phyloP scores from a whole-genome alignment of 768 basidiomycete genomes.

The Russula dissimulans region DNA sequence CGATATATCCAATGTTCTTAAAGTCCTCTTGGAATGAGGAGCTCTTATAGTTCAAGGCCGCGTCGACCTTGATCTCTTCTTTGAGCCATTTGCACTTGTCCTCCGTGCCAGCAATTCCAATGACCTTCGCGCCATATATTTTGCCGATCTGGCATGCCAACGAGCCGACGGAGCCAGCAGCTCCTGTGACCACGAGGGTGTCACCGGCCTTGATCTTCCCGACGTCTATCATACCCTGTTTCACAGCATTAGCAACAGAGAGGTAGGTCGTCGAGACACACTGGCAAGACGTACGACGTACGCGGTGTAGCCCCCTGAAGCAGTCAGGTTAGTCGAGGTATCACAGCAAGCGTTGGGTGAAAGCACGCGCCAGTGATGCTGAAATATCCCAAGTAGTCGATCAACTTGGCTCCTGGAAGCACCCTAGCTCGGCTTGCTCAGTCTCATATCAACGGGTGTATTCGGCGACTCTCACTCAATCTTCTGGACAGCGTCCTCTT shows the following conservation, averaged over 20 bases:
- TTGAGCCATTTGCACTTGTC: slow-evolving; percentile 87
- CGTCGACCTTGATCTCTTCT: slow-evolving; percentile 73
- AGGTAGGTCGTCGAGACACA: no score
- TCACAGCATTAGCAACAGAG: slow-evolving; percentile 2
- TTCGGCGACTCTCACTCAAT: slow-evolving; percentile 39
- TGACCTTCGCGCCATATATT: slow-evolving; percentile 67
- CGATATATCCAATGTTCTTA: slow-evolving; percentile 65
- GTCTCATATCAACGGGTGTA: not conserved
- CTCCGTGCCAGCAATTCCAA: slow-evolving; percentile 75
- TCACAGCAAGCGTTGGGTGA: not conserved
- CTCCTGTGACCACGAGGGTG: slow-evolving; percentile 78
- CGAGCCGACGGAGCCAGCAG: slow-evolving; percentile 85
- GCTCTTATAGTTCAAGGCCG: slow-evolving; percentile 83
- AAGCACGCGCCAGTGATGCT: slow-evolving; percentile 53
- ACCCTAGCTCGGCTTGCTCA: slow-evolving; percentile 30
- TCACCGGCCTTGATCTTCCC: slow-evolving; percentile 78
- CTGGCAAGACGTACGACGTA: slow-evolving; percentile 70
- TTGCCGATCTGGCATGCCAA: slow-evolving; percentile 81
- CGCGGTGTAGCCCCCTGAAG: slow-evolving; percentile 62
- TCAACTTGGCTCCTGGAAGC: slow-evolving; percentile 46
- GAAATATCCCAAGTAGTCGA: slow-evolving; percentile 81
- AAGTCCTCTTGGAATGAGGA: slow-evolving; percentile 62
- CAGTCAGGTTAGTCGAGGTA: not conserved
- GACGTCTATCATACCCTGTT: slow-evolving; percentile 72
- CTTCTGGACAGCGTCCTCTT: slow-evolving; percentile 42